Conservation (phyloP, 73 alveolate genomes). For the Tetrahymena elliotti region DNA sequence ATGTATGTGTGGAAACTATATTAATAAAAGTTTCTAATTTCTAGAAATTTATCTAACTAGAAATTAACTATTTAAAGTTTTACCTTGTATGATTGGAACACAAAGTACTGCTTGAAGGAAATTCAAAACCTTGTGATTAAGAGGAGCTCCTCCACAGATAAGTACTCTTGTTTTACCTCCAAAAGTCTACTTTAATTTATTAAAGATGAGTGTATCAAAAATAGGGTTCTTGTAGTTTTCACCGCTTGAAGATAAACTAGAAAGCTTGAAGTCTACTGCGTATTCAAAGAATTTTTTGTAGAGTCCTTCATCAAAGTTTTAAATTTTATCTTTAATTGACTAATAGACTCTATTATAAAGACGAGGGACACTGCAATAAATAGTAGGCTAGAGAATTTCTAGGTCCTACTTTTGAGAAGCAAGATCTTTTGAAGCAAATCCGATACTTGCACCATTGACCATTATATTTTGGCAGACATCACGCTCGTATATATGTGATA, state of each 20-base stretch:
- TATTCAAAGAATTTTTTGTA: slow-evolving; percentile 32
- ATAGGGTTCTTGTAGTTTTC: slow-evolving; percentile 16
- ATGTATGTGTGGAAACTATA: not conserved
- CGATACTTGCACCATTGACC: slow-evolving; percentile 53
- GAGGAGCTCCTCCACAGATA: slow-evolving; percentile 76
- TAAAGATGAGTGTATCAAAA: slow-evolving; percentile 51
- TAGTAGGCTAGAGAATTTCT: slow-evolving; percentile 50
- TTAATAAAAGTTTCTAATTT: not conserved
- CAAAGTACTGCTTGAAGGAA: slow-evolving; percentile 54
- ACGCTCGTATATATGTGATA: slow-evolving; percentile 69
- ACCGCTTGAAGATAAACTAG: slow-evolving; percentile 17
- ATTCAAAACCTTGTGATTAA: slow-evolving; percentile 43
- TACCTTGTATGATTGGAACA: slow-evolving; percentile 68
- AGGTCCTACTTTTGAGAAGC: slow-evolving; percentile 46
- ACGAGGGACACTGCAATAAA: slow-evolving; percentile 62
- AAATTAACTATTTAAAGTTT: not conserved
- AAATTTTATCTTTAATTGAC: slow-evolving; percentile 9
- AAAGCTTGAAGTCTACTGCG: slow-evolving; percentile 29
- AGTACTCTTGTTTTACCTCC: slow-evolving; percentile 69
- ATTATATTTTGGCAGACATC: slow-evolving; percentile 23
- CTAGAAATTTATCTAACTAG: not conserved
- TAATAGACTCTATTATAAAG: slow-evolving; percentile 45
- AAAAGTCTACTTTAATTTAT: slow-evolving; percentile 41
- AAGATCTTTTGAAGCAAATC: slow-evolving; percentile 60
- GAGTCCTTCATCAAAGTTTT: not conserved